Base-by-base conservation (phyloP, 345 rosid species). In the Eucalyptus tenuipes region DNA sequence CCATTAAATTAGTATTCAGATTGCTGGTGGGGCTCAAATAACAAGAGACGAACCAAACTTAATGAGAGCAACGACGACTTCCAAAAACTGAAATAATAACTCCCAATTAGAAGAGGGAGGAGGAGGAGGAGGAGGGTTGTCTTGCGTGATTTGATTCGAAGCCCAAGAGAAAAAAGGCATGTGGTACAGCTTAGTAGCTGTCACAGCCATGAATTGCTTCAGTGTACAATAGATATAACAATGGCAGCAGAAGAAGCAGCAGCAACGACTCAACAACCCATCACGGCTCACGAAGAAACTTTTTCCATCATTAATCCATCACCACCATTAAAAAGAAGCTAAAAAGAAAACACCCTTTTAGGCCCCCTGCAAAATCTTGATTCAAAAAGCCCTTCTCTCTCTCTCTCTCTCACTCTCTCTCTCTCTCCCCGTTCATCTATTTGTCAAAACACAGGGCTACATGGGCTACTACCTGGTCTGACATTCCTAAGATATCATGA, bases 401-500 rank as follows among this genome's bases (percentile, higher is more conserved):
- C 33, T 13, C 33, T 29, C 29, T 5, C 64, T 3, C 57, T 7
- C 42, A 9, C 44, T 33, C 20, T 31, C 71, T 13, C 4, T 13
- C 71, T 14, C 37, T 16, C 44, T 37, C 44, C 13, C 84, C 42
- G 47, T 66, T 49, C 86, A 55, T 88, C 87, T 81, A 55, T 64
- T 55, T 48, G 45, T 85, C 29, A 84, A 87, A 84, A 57, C 59
- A 88, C 93, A 92, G 95, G 94, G 92, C 94, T 92, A 90, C 27
- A 68, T 59, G 88, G 89, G 87, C 93, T 89, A 89, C 87, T 87
- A 86, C 90, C 87, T 89, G 86, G 88, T 88, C 94, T 92, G 94
- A 93, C 95, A 92, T 92, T 91, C 93, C 90, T 88, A 88, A 93
- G 93, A 91, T 93, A 89, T 87, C 88, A 89, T 89, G 90, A 87